Percentiles rank a stretch among this genome's conserved stretches.
These are phyloP conservation scores for Thelephora aurantiotincta DNA, from an alignment of 768 basidiomycete genomes.

Conservation along the genomic window DNA sequence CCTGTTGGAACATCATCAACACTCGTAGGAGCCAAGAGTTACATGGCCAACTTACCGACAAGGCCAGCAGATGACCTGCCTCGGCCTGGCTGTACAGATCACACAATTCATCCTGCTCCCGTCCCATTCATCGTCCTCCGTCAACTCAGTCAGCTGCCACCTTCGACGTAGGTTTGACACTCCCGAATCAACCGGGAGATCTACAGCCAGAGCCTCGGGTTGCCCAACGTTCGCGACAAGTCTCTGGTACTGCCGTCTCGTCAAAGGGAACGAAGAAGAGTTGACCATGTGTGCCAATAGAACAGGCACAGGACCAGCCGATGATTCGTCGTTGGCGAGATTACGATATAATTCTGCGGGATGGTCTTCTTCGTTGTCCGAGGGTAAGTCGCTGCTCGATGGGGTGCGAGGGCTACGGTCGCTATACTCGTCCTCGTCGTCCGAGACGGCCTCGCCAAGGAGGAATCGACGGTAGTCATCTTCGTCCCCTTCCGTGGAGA, in stretches of 20 bases:
- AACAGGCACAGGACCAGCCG: constrained; percentile 24
- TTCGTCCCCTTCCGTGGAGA: constrained; percentile 27
- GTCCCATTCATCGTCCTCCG: constrained; percentile 8
- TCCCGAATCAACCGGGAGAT: not conserved
- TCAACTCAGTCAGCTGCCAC: not conserved
- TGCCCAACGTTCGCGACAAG: constrained; percentile 17
- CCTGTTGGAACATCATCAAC: constrained; percentile 4
- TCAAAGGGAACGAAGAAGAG: constrained; percentile 30
- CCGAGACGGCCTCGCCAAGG: constrained; percentile 38
- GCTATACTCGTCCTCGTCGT: constrained; percentile 31
- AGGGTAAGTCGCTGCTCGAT: not conserved
- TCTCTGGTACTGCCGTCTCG: constrained; percentile 28
- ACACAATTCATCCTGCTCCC: constrained; percentile 36
- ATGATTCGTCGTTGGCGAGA: constrained; percentile 23
- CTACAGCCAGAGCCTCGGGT: not conserved
- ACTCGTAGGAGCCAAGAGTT: not conserved
- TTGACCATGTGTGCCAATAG: constrained; percentile 41
- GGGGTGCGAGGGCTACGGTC: not conserved
- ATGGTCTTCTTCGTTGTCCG: constrained; percentile 18
- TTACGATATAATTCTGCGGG: constrained; percentile 42
- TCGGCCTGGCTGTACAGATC: constrained; percentile 51
- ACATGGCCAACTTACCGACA: constrained; percentile 38
- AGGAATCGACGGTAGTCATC: constrained; percentile 24
- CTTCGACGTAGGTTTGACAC: not conserved
- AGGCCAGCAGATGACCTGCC: constrained; percentile 78